Base-by-base conservation (phyloP, 2,329 filamentous ascomycete genomes). In the Trichoderma aggressivum region DNA sequence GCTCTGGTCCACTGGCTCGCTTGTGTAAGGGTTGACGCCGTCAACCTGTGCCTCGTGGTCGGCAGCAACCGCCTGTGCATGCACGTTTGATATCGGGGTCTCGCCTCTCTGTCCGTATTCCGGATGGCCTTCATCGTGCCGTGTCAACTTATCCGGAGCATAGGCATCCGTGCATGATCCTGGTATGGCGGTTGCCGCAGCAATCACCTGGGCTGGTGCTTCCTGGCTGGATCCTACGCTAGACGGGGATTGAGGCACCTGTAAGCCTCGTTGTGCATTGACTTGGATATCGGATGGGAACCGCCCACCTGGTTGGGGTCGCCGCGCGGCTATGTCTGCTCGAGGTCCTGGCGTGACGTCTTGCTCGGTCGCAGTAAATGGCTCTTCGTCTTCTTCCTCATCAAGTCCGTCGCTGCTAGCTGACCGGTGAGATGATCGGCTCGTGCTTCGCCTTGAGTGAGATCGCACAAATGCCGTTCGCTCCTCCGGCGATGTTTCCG, bases 251-350 rank as follows among this genome's bases (percentile, higher is more conserved):
- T 90, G 85, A 79, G 92, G 89, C 79, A 89, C 90, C 83, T 94
- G 91, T 89, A 94, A 90, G 86, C 92, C 91, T 85, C 93, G 90
- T 80, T 89, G 84, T 73, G 87, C 85, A 81, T 94, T 92, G 81
- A 97, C 88, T 84, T 94, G 90, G 77, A 98, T 86, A 86, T 98
- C 94, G 83, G 93, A 97, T 83, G 95, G 95, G 85, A 99, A 99
- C 82, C 94, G 90, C 86, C 95, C 95, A 90, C 94, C 95, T 90
- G 94, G 91, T 87, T 93, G 90, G 80, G 93, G 92, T 81, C 94
- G 90, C 81, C 88, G 87, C 77, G 88, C 85, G 75, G 82, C 80
- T 68, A 80, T 79, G 72, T 88, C 86, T 77, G 86, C 83, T 74
- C 82, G 85, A 73, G 84, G 83, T 75, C 81, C 83, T 72, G 83